A percentile compares a stretch with the other conserved stretches of the same genome.
phyloP scores from a whole-genome alignment of 352 stramenopile genomes.

The Phytophthora ohioensis region DNA sequence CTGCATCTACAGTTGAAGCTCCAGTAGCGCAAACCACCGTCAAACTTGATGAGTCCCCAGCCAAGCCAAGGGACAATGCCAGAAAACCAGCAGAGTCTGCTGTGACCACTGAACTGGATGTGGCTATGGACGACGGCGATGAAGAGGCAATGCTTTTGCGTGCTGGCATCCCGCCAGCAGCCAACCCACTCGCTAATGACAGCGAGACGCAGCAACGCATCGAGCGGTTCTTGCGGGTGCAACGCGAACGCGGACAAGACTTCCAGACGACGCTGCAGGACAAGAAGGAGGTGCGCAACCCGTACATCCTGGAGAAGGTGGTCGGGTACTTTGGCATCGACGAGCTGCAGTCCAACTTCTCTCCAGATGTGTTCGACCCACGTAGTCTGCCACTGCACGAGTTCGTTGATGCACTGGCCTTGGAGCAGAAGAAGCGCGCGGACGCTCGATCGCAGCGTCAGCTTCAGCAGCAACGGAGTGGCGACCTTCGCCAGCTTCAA shows the following conservation, averaged over 20 bases:
- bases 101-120: conserved; percentile 5
- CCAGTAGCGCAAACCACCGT: not conserved
- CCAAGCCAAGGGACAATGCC: conserved; percentile 10
- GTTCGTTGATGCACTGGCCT: conserved; percentile 66
- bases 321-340: conserved; percentile 90
- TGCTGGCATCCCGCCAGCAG: conserved; percentile 56
- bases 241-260: conserved; percentile 46
- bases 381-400: conserved; percentile 75
- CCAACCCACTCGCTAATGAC: conserved; percentile 14
- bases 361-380: conserved; percentile 71
- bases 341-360: conserved; percentile 81
- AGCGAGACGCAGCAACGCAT: conserved; percentile 71
- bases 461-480: conserved; percentile 37
- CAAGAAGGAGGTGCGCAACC: conserved; percentile 89
- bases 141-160: conserved; percentile 45
- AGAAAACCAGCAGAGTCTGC: conserved; percentile 12
- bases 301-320: conserved; percentile 88
- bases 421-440: conserved; percentile 68
- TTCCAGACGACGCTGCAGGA: conserved; percentile 79
- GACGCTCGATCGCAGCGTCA: conserved; percentile 54
- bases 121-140: conserved; percentile 32
- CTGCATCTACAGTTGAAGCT: conserved; percentile 11
- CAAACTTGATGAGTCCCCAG: conserved; percentile 5
- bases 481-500: conserved; percentile 28
- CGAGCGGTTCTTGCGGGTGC: conserved; percentile 60